Evolutionary conservation across 2,329 filamentous ascomycete species (phyloP).

Genomic region (Botrytis paeoniae): DNA sequence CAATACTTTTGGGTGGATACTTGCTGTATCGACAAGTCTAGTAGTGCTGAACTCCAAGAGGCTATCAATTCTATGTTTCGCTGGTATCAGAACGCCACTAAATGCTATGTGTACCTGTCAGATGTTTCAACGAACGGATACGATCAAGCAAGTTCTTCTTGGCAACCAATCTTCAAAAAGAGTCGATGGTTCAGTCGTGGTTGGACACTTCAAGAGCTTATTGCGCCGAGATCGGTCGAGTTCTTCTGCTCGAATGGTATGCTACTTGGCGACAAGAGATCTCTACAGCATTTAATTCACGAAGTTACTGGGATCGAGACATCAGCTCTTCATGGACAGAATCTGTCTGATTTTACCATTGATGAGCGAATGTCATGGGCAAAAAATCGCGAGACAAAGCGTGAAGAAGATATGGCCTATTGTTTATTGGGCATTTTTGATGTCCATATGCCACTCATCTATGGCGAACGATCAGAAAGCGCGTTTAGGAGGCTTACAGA

Average conservation of each 20-base stretch:
- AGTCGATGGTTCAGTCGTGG: constrained; percentile 30
- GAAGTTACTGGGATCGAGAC: constrained; percentile 23
- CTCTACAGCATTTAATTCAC: constrained; percentile 20
- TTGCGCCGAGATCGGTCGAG: constrained; percentile 24
- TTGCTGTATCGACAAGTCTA: constrained; percentile 26
- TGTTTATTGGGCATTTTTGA: constrained; percentile 45
- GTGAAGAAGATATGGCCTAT: constrained; percentile 41
- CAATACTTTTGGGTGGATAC: constrained; percentile 24
- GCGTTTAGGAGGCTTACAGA: constrained; percentile 39
- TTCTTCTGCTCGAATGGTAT: constrained; percentile 24
- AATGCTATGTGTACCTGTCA: constrained; percentile 29
- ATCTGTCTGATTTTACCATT: constrained; percentile 32
- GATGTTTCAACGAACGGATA: constrained; percentile 18
- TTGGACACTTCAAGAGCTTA: constrained; percentile 30
- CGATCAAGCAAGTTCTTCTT: constrained; percentile 16
- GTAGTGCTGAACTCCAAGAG: constrained; percentile 20
- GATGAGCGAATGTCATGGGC: constrained; percentile 39
- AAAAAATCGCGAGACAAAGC: constrained; percentile 38
- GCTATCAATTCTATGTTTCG: constrained; percentile 33
- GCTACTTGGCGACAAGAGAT: constrained; percentile 23
- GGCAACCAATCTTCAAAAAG: constrained; percentile 21
- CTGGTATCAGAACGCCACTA: constrained; percentile 28
- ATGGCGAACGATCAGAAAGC: constrained; percentile 38
- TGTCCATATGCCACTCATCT: constrained; percentile 45
- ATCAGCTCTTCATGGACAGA: constrained; percentile 20